phyloP scores from a whole-genome alignment of 768 basidiomycete species.

The Mycena capillaripes region DNA sequence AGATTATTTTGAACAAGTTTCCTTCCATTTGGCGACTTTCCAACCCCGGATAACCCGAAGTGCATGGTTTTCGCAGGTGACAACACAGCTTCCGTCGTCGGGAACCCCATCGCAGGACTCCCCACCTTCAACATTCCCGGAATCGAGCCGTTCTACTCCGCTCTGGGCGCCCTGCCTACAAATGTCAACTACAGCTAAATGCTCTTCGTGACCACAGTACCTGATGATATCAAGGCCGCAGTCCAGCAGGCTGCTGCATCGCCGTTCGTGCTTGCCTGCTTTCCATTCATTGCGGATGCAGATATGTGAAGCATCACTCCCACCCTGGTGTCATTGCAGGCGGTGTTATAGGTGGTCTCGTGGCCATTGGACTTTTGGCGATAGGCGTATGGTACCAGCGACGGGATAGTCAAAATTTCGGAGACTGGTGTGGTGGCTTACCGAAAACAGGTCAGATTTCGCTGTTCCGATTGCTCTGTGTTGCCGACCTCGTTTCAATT shows the following conservation, averaged over 20 bases:
- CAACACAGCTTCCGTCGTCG: neutral
- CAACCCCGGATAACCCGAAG: neutral
- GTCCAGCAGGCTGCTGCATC: neutral
- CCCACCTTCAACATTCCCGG: slow-evolving; percentile 22
- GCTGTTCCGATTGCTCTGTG: too few species aligned
- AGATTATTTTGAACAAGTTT: neutral
- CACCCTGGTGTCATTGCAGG: neutral
- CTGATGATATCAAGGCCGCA: slow-evolving; percentile 16
- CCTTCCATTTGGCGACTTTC: slow-evolving; percentile 12
- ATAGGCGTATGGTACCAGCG: neutral
- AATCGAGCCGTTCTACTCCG: slow-evolving; percentile 24
- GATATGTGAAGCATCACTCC: neutral
- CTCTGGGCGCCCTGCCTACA: slow-evolving; percentile 13
- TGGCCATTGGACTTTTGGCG: neutral
- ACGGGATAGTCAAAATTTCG: neutral
- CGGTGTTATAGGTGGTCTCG: neutral
- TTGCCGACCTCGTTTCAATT: too few species aligned
- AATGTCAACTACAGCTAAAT: slow-evolving; percentile 28
- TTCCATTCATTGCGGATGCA: neutral
- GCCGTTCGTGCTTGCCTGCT: neutral
- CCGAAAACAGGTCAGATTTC: too few species aligned
- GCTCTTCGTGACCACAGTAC: slow-evolving; percentile 18
- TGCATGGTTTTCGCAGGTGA: slow-evolving; percentile 25
- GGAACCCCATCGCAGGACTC: neutral
- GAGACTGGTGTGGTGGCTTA: neutral